Conservation (phyloP, 2,329 filamentous ascomycete species). For the Phaeomoniella chlamydospora region DNA sequence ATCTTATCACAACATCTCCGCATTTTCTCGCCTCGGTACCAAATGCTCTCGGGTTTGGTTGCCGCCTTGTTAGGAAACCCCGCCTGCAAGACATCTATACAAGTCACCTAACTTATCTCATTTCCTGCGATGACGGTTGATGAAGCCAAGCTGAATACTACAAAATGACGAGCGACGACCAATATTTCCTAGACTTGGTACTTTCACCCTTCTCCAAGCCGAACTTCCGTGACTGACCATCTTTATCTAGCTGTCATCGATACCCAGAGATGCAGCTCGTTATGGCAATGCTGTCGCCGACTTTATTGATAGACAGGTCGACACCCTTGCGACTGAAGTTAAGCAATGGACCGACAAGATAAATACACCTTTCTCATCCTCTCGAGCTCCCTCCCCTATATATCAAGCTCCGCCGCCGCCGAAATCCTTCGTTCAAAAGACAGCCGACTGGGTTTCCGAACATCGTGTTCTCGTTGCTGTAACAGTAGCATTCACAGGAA, state of each 20-base stretch:
- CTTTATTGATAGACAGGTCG: constrained; percentile 67
- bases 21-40: no score
- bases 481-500: constrained; percentile 55
- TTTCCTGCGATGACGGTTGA: no score
- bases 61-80: no score
- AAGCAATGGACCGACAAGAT: constrained; percentile 57
- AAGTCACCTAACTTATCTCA: no score
- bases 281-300: constrained; percentile 64
- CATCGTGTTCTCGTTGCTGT: constrained; percentile 63
- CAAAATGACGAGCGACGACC: constrained; percentile 65
- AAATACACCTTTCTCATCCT: constrained; percentile 40
- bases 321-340: constrained; percentile 58
- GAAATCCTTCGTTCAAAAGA: constrained; percentile 33
- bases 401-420: constrained; percentile 23
- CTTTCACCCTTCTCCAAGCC: constrained; percentile 18
- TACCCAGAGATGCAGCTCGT: constrained; percentile 51
- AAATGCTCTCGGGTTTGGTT: no score
- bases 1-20: no score
- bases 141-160: no score
- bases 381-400: constrained; percentile 10
- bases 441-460: constrained; percentile 56
- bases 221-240: constrained; percentile 6
- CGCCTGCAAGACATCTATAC: no score
- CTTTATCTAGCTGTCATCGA: constrained; percentile 34
- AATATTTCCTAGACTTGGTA: constrained; percentile 65